Conservation (phyloP, 768 basidiomycete species). For the Termitomyces titanicus region DNA sequence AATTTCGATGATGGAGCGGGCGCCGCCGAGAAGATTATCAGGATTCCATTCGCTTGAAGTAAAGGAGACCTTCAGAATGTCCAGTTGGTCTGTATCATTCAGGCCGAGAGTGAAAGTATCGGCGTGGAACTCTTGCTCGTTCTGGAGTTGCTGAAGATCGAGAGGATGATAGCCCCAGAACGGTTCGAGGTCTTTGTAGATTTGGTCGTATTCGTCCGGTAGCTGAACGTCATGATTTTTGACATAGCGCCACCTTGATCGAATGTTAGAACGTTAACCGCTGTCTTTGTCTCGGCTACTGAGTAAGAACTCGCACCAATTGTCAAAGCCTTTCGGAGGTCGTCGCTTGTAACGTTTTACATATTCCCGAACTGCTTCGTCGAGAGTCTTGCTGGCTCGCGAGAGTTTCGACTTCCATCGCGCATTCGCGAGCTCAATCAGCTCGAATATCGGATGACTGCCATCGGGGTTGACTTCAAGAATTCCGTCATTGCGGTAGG, state of each 20-base stretch:
- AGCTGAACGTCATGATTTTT: conserved; percentile 41
- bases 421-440: conserved; percentile 68
- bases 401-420: conserved; percentile 56
- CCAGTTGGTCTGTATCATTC: conserved; percentile 14
- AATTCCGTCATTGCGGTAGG: conserved; percentile 34
- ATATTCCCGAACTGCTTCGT: conserved; percentile 77
- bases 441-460: conserved; percentile 71
- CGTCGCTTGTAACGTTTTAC: conserved; percentile 65
- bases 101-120: conserved; percentile 35
- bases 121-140: conserved; percentile 23
- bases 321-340: conserved; percentile 86
- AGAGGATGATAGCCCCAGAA: conserved; percentile 38
- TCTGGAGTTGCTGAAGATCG: conserved; percentile 24
- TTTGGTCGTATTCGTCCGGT: conserved; percentile 54
- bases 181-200: conserved; percentile 37
- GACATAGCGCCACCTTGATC: conserved; percentile 43
- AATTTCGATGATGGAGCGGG: conserved; percentile 19
- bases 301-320: conserved; percentile 55
- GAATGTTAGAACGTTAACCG: neutral
- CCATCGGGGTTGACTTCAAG: conserved; percentile 37
- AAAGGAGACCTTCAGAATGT: conserved; percentile 14
- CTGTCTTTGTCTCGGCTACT: no score
- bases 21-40: conserved; percentile 16
- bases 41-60: conserved; percentile 10
- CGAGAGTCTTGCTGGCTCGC: conserved; percentile 71